Evolutionary conservation across 1,139 yeast genomes (phyloP).

Genomic region (Saccharomyces hybrid): DNA sequence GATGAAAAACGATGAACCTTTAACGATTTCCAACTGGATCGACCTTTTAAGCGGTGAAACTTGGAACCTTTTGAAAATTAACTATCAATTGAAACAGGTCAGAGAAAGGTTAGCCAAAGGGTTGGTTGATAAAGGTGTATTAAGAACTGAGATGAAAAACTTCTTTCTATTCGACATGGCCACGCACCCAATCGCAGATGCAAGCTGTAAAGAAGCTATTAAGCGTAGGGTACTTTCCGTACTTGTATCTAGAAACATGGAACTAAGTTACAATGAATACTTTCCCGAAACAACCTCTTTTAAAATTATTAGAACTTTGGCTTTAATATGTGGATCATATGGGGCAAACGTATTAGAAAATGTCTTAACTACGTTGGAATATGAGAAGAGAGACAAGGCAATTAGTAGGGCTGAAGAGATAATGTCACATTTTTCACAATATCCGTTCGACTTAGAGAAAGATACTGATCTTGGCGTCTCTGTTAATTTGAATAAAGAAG

Average conservation of each 20-base stretch:
- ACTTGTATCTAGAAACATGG: conserved; percentile 61
- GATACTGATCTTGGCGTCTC: conserved; percentile 67
- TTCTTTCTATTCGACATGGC: conserved; percentile 96
- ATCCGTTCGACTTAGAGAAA: conserved; percentile 60
- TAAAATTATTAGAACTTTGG: conserved; percentile 67
- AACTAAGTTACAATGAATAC: conserved; percentile 42
- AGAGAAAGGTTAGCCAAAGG: conserved; percentile 96
- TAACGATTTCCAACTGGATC: conserved; percentile 87
- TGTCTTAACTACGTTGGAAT: conserved; percentile 67
- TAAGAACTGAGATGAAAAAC: conserved; percentile 91
- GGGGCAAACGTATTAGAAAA: conserved; percentile 97
- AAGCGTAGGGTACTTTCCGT: conserved; percentile 64
- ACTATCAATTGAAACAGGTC: conserved; percentile 93
- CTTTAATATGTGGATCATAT: conserved; percentile 81
- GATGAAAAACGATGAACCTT: conserved; percentile 76
- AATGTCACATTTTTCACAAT: conserved; percentile 72
- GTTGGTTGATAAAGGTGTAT: conserved; percentile 92
- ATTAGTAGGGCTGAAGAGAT: conserved; percentile 90
- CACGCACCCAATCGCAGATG: conserved; percentile 91
- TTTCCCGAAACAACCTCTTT: conserved; percentile 67
- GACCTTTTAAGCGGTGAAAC: conserved; percentile 93
- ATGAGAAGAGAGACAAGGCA: conserved; percentile 89
- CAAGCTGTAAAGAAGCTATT: conserved; percentile 71
- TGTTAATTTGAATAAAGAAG: conserved; percentile 62
- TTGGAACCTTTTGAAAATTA: conserved; percentile 92